Conservation (phyloP, 2,329 filamentous ascomycete species). For the Aspergillus ustus region DNA sequence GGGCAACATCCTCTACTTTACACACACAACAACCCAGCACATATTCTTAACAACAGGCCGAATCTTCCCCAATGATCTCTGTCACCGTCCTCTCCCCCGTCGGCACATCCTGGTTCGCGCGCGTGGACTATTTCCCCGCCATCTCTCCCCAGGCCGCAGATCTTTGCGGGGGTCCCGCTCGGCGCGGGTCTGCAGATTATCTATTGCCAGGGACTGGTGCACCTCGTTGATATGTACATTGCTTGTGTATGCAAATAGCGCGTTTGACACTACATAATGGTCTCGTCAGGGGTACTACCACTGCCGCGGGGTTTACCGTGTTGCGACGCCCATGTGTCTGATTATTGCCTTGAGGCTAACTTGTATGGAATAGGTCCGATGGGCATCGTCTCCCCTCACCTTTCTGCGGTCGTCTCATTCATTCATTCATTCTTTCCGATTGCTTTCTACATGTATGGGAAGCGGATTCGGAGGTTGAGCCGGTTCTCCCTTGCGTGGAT, state of each 20-base stretch:
- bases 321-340: slow-evolving; percentile 2
- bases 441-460: not conserved
- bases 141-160: too few species aligned
- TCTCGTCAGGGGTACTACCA: not conserved
- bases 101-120: too few species aligned
- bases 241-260: not conserved
- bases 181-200: slow-evolving; percentile 7
- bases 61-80: too few species aligned
- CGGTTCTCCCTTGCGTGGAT: not conserved
- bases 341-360: too few species aligned
- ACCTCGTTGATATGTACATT: slow-evolving; percentile 8
- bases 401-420: not conserved
- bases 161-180: not conserved
- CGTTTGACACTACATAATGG: too few species aligned
- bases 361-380: not conserved
- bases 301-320: not conserved
- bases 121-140: too few species aligned
- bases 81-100: too few species aligned
- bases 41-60: not conserved
- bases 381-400: not conserved
- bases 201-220: slow-evolving; percentile 4
- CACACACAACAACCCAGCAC: not conserved
- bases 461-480: not conserved
- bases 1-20: too few species aligned
- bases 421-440: slow-evolving; percentile 4